Evolutionary conservation across 805 yeast genomes (phyloP), one percentile per base, ranked within the genome.

Genomic region (Allodekkera sacchari): DNA sequence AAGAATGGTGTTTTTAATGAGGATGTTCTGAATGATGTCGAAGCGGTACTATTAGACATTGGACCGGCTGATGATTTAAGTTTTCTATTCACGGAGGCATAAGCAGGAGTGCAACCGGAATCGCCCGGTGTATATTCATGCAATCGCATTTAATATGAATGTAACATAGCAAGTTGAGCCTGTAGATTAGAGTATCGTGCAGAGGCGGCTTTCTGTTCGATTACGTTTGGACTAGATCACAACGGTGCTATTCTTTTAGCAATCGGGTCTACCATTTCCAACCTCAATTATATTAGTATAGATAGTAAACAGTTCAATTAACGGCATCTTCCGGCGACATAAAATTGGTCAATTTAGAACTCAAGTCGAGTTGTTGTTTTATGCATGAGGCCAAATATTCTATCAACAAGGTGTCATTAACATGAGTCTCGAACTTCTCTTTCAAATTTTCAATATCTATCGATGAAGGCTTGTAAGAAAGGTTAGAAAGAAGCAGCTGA

Each of bases 361-460:
- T 74, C 50, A 81, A 66, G 53, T 81, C 88, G 42, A 83, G 68
- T 62, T 85, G 95, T 41, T 85, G 81, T 62, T 81, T 83, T 46
- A 85, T 76, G 34, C 92, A 82, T 44, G 79, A 75, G 35, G 94
- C 79, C 57, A 85, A 68, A 52, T 79, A 82, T 52, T 83, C 89
- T 41, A 85, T 71, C 75, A 84, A 73, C 39, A 82, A 66, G 26
- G 84, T 76, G 48, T 85, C 95, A 55, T 83, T 85, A 52, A 78
- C 65, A 53, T 83, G 87, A 22, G 71, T 66, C 51, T 73, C 74
- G 66, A 83, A 75, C 39, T 76, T 67, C 41, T 65, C 57, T 50
- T 71, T 74, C 46, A 81, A 64, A 31, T 66, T 66, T 27, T 69
- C 73, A 40, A 65, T 46, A 40, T 71, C 65, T 39, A 65, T 53